Evolutionary conservation across 2,329 filamentous ascomycete species (phyloP).

Genomic region (Incumbomyces lentus): DNA sequence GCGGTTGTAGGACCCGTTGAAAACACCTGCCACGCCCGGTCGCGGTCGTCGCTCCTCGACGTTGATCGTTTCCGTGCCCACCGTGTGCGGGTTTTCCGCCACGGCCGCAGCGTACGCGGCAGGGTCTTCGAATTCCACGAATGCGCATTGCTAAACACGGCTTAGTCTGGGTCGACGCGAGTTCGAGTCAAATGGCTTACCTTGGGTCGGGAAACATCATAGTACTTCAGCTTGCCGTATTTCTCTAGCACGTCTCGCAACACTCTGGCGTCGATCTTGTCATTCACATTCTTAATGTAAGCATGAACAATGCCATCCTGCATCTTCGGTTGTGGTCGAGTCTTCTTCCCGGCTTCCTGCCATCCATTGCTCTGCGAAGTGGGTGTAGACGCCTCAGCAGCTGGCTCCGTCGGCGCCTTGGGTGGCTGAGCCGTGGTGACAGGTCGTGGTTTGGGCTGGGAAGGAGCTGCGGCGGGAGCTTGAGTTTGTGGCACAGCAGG

Average conservation of each 20-base stretch:
- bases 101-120: slow-evolving; percentile 76
- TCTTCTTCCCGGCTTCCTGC: slow-evolving; percentile 84
- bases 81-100: slow-evolving; percentile 71
- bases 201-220: slow-evolving; percentile 61
- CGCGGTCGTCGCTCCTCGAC: slow-evolving; percentile 85
- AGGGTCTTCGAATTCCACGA: slow-evolving; percentile 78
- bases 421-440: slow-evolving; percentile 25
- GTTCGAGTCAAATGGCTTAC: slow-evolving; percentile 39
- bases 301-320: slow-evolving; percentile 71
- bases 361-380: slow-evolving; percentile 53
- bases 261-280: slow-evolving; percentile 68
- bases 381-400: slow-evolving; percentile 33
- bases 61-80: slow-evolving; percentile 71
- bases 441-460: slow-evolving; percentile 25
- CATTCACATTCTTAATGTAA: slow-evolving; percentile 92
- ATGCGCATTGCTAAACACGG: slow-evolving; percentile 71
- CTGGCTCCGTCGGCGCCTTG: slow-evolving; percentile 26
- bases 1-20: slow-evolving; percentile 24
- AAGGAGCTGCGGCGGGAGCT: slow-evolving; percentile 21
- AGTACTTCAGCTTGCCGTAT: slow-evolving; percentile 55
- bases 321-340: slow-evolving; percentile 52
- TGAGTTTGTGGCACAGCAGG: slow-evolving; percentile 27
- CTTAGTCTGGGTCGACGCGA: slow-evolving; percentile 12
- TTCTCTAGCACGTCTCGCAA: slow-evolving; percentile 60
- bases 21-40: slow-evolving; percentile 53